Base-by-base conservation (phyloP, 192 early-diverging fungal genomes). In the Mortierella hygrophila region DNA sequence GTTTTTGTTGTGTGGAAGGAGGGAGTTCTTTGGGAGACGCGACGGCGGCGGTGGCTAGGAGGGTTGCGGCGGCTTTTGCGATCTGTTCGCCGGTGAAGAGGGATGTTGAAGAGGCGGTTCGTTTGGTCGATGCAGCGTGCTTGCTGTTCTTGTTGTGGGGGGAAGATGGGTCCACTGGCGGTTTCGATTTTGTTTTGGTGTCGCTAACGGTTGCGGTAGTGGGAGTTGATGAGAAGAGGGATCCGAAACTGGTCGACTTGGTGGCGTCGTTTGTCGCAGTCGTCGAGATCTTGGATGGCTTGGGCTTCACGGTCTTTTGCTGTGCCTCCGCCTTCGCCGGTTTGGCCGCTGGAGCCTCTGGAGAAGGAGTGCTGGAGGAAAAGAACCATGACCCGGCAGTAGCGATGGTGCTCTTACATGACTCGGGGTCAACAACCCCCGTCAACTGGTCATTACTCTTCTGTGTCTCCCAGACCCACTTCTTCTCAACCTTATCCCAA, bases 391-490 rank as follows among this genome's bases (percentile, higher is more conserved):
- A 60, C 0, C 74, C 49, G 16, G 70, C 44, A 15, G 75, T 60
- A 29, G 60, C 9, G 10, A 65, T 26, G 60, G 55, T n/a, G 3
- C 68, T 70, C 13, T 63, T 78, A 42, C 60, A 55, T 0, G 82
- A 79, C 37, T 79, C 68, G 46, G 72, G 52, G 20, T 79, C 75
- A 13, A 78, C 47, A 35, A 75, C 44, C 7, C 84, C 84, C 44
- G 84, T 86, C 5, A 68, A 0, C 40, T 86, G 84, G 32, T 86
- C 84, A 35, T 86, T 86, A 60, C 75, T 81, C 72, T 81, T 86
- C 15, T 65, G 79, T 3, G 63, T 60, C 42, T 72, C 79, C 68
- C 78, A 80, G 5, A 52, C n/a, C 41, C 73, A 37, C 29, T 54
- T 74, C 46, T 76, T 80, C 4, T 86, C 79, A 21, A 86, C 44